Conservation (phyloP, 371 early-diverging fungal genomes). For the Rhizopus stolonifer region DNA sequence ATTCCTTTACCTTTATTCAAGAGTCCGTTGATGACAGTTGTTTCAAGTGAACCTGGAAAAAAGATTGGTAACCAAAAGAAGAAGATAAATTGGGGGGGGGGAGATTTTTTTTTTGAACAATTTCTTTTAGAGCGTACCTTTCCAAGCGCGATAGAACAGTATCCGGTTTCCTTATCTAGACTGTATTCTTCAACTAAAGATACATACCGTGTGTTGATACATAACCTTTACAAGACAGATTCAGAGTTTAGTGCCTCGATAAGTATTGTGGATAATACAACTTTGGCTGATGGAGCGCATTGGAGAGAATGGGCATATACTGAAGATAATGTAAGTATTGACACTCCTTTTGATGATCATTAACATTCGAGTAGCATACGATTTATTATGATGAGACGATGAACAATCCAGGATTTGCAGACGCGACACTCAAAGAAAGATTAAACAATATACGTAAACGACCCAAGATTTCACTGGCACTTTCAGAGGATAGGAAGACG, state of each 20-base stretch:
- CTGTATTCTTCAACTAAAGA: conserved; percentile 30
- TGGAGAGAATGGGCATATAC: conserved; percentile 15
- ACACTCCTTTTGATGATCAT: not conserved
- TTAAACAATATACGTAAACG: conserved; percentile 18
- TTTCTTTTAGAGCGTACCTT: conserved; percentile 29
- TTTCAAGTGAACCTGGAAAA: conserved; percentile 24
- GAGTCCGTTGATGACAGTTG: conserved; percentile 16
- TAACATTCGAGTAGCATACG: conserved; percentile 21
- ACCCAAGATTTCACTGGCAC: conserved; percentile 22
- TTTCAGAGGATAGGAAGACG: conserved; percentile 27
- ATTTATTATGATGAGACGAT: conserved; percentile 28
- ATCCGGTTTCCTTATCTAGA: conserved; percentile 16
- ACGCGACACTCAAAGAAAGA: conserved; percentile 22
- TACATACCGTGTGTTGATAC: conserved; percentile 28
- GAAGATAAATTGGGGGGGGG: no score
- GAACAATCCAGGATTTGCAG: conserved; percentile 37
- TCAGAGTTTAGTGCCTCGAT: conserved; percentile 21
- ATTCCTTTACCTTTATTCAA: conserved; percentile 29
- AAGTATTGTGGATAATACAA: conserved; percentile 29
- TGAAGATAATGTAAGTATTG: conserved; percentile 3
- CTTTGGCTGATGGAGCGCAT: not conserved
- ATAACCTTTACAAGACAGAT: conserved; percentile 31
- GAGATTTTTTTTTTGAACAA: conserved; percentile 6
- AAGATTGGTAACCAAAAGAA: conserved; percentile 18
- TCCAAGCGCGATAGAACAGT: conserved; percentile 23